Evolutionary conservation across 2,329 filamentous ascomycete species (phyloP).

Genomic region (Arthrinium puccinioides): DNA sequence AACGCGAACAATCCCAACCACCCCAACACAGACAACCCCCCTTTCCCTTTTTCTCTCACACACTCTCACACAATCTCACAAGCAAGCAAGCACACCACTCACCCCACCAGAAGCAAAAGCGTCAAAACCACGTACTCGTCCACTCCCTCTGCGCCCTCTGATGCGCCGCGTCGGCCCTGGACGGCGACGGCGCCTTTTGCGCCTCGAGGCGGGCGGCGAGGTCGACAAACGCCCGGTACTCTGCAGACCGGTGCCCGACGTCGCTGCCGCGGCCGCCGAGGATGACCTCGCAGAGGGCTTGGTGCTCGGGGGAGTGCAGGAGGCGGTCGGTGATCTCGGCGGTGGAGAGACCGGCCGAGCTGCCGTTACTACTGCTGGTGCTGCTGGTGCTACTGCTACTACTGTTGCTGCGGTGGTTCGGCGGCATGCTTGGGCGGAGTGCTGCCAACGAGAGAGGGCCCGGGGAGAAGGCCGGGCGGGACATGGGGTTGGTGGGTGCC

Average conservation of each 20-base stretch:
- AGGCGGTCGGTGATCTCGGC: slow-evolving; percentile 1
- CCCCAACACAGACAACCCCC: too few relatives aligned
- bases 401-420: background rate
- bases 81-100: too few relatives aligned
- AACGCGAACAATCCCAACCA: too few relatives aligned
- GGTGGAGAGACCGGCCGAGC: background rate
- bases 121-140: too few relatives aligned
- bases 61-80: too few relatives aligned
- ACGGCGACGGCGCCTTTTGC: background rate
- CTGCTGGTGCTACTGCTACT: background rate
- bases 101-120: too few relatives aligned
- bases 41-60: too few relatives aligned
- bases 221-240: slow-evolving; percentile 2
- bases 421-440: too few relatives aligned
- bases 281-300: slow-evolving; percentile 3
- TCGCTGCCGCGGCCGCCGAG: slow-evolving; percentile 1
- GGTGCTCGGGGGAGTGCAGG: slow-evolving; percentile 3
- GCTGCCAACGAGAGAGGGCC: too few relatives aligned
- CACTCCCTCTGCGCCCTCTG: too few relatives aligned
- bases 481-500: background rate
- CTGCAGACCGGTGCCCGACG: slow-evolving; percentile 1
- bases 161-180: too few relatives aligned
- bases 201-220: slow-evolving; percentile 2
- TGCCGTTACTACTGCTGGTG: too few relatives aligned
- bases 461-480: background rate